Evolutionary conservation across 116 monocot genomes (phyloP).

Genomic region (Trichopus zeylanicus): DNA sequence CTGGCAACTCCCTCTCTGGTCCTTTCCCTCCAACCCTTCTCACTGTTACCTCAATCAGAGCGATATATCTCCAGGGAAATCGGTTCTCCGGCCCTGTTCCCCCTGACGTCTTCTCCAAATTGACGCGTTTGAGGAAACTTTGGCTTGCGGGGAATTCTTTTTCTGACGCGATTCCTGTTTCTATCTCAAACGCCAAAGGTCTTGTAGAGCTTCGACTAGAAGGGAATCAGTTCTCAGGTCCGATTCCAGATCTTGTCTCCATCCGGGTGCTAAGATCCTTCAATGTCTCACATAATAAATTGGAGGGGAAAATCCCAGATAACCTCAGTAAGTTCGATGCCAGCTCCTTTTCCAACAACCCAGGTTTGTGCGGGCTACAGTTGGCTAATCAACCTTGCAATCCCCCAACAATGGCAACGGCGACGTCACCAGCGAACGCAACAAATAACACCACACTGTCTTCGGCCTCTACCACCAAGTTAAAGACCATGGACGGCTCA

Average conservation of each 20-base stretch:
- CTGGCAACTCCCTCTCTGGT: slow-evolving; percentile 1
- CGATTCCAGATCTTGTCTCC: background rate
- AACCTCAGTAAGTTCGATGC: slow-evolving; percentile 1
- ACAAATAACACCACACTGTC: background rate
- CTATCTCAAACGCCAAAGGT: background rate
- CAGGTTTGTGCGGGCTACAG: slow-evolving; percentile 2
- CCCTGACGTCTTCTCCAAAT: background rate
- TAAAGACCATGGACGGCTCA: background rate
- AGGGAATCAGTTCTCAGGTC: slow-evolving; percentile 2
- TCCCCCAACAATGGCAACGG: background rate
- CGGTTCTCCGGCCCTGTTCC: slow-evolving; percentile 2
- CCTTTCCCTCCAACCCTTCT: background rate
- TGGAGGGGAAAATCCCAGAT: background rate
- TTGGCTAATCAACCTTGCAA: background rate
- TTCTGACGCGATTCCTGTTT: background rate
- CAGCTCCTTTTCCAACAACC: background rate
- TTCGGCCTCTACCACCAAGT: background rate
- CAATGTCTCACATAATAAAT: slow-evolving; percentile 1
- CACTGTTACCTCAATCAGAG: background rate
- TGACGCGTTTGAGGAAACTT: slow-evolving; percentile 5
- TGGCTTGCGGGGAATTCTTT: slow-evolving; percentile 2
- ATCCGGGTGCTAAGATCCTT: background rate
- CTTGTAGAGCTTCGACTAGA: slow-evolving; percentile 6
- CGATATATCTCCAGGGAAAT: slow-evolving; percentile 1
- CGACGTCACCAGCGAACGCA: background rate